Evolutionary conservation across 305 asterid species (phyloP).

Genomic region (Nicotiana rustica): DNA sequence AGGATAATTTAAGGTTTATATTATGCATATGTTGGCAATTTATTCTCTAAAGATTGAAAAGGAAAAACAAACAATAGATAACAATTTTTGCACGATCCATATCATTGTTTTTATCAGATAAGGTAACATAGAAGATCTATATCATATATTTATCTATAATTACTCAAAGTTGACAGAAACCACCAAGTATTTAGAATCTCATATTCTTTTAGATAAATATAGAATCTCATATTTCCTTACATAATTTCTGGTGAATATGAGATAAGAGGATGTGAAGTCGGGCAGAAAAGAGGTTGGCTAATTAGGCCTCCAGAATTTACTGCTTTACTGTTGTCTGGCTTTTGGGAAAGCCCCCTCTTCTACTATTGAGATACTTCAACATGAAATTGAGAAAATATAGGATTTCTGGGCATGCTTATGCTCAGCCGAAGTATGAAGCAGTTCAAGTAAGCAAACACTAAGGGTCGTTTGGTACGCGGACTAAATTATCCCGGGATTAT

Average conservation of each 20-base stretch:
- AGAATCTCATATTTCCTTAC: neutral
- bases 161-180: neutral
- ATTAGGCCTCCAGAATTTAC: neutral
- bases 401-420: neutral
- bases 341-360: neutral
- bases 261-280: neutral
- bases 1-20: neutral
- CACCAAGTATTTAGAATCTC: neutral
- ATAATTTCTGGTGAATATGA: neutral
- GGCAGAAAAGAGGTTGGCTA: neutral
- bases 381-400: neutral
- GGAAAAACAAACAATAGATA: neutral
- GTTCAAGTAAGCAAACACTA: neutral
- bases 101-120: too few species aligned
- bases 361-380: neutral
- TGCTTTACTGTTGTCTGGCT: neutral
- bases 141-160: neutral
- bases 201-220: neutral
- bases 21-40: neutral
- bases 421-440: neutral
- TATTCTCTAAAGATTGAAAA: conserved; percentile 2
- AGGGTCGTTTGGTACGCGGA: too few species aligned
- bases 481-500: too few species aligned
- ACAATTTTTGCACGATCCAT: neutral
- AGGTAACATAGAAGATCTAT: neutral